Evolutionary conservation across 345 rosid species (phyloP).

Genomic region (Cardamine resedifolia): DNA sequence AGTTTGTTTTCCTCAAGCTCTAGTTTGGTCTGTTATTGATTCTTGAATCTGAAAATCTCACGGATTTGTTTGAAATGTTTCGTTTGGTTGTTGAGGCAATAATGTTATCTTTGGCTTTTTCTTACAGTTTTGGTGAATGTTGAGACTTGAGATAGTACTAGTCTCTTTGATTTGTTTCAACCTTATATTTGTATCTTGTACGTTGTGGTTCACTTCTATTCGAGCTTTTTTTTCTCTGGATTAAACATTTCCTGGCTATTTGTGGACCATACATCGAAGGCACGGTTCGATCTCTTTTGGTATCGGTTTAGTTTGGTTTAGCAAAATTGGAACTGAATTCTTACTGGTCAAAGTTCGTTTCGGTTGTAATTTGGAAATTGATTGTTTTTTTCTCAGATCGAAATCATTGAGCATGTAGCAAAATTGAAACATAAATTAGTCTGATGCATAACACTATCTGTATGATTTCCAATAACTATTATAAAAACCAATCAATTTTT

Average conservation of each 20-base stretch:
- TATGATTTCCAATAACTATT: too few species aligned
- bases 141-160: constrained; percentile 29
- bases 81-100: constrained; percentile 31
- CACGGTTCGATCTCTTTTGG: too few species aligned
- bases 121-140: constrained; percentile 29
- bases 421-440: too few species aligned
- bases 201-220: neutral
- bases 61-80: constrained; percentile 1
- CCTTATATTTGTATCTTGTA: neutral
- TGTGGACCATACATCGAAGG: neutral
- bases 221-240: neutral
- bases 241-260: neutral
- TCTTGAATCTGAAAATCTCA: neutral
- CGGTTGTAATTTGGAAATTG: neutral
- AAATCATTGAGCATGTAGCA: too few species aligned
- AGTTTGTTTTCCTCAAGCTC: constrained; percentile 82
- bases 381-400: too few species aligned
- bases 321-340: too few species aligned
- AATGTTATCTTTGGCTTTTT: constrained; percentile 25
- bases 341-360: neutral
- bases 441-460: too few species aligned
- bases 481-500: neutral
- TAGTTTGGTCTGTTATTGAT: constrained; percentile 31
- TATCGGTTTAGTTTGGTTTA: neutral
- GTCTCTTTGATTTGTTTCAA: constrained; percentile 22